Evolutionary conservation across 495 filamentous ascomycete species (phyloP), one percentile per base, ranked within the genome.

Genomic region (Trichoderma virens): DNA sequence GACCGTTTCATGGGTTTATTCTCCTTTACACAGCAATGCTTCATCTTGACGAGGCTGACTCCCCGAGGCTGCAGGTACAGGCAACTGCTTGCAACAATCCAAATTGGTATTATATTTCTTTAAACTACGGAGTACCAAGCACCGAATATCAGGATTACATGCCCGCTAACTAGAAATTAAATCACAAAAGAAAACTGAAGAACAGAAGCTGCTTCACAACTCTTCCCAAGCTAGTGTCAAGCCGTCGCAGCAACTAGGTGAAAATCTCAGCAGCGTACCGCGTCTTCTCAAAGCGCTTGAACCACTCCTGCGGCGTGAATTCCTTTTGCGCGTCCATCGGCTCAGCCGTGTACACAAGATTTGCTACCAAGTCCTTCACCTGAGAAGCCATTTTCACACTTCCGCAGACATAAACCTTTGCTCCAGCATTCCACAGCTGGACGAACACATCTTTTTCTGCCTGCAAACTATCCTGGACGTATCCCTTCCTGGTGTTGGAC

Each of bases 201-300:
- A n/a, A n/a, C n/a, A n/a, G n/a, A n/a, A n/a, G n/a, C n/a, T n/a
- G n/a, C n/a, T n/a, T n/a, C n/a, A n/a, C n/a, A n/a, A n/a, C n/a
- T n/a, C n/a, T n/a, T n/a, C n/a, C n/a, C n/a, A n/a, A n/a, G n/a
- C n/a, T n/a, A n/a, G n/a, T n/a, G n/a, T 43, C 23, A 35, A 31
- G 3, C 9, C 51, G 5, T 8, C 8, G 20, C 16, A 16, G 3
- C 11, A 11, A 16, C 35, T 71, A 83, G 64, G 82, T 81, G 77
- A 90, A 90, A 45, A 89, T 84, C 76, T 90, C 87, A n/a, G 80
- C 86, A 28, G 85, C 85, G 79, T 85, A 90, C 65, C 88, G 70
- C 70, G 82, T 80, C 67, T 87, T 83, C 71, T 80, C 75, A 63
- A 89, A 65, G 11, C 71, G 71, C 63, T 85, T 78, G 72, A 87